phyloP scores from a whole-genome alignment of 1,284 basidiomycete species.

The Mycocalia duriaeana region DNA sequence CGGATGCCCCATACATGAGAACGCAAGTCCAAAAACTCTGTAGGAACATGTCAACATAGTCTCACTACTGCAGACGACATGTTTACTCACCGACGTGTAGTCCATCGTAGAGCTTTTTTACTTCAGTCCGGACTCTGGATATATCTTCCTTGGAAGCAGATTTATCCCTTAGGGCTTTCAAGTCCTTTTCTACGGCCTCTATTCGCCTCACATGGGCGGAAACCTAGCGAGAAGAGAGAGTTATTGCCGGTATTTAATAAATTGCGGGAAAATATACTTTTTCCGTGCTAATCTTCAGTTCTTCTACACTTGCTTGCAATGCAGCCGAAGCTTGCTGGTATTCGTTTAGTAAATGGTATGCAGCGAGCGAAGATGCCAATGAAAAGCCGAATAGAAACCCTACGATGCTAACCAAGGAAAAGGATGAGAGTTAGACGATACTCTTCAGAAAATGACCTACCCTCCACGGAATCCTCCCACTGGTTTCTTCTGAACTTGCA shows the following conservation, averaged over 20 bases:
- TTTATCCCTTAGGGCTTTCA: slow-evolving; percentile 67
- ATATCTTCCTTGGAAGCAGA: slow-evolving; percentile 78
- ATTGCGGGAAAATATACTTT: too few species aligned
- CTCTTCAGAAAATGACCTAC: slow-evolving; percentile 36
- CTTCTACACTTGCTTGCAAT: slow-evolving; percentile 82
- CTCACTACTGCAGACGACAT: background rate
- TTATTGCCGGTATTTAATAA: background rate
- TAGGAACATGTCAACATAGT: background rate
- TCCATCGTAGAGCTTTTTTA: slow-evolving; percentile 83
- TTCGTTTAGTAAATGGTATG: slow-evolving; percentile 86
- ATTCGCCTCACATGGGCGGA: slow-evolving; percentile 81
- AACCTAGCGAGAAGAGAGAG: slow-evolving; percentile 44
- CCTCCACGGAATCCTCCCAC: slow-evolving; percentile 84
- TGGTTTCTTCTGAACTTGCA: slow-evolving; percentile 66
- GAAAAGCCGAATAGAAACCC: slow-evolving; percentile 91
- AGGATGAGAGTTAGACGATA: slow-evolving; percentile 10
- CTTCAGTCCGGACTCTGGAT: slow-evolving; percentile 67
- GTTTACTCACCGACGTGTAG: slow-evolving; percentile 64
- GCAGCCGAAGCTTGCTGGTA: slow-evolving; percentile 83
- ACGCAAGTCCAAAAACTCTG: slow-evolving; percentile 74
- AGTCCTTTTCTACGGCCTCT: slow-evolving; percentile 83
- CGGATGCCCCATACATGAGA: slow-evolving; percentile 81
- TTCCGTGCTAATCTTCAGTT: slow-evolving; percentile 78
- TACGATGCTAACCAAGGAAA: slow-evolving; percentile 54
- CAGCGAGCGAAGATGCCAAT: slow-evolving; percentile 76